Percentiles rank a stretch among this genome's conserved stretches.
These are phyloP conservation scores for Sarcocystis neurona DNA, from an alignment of 169 alveolate species.

Conservation along the genomic window DNA sequence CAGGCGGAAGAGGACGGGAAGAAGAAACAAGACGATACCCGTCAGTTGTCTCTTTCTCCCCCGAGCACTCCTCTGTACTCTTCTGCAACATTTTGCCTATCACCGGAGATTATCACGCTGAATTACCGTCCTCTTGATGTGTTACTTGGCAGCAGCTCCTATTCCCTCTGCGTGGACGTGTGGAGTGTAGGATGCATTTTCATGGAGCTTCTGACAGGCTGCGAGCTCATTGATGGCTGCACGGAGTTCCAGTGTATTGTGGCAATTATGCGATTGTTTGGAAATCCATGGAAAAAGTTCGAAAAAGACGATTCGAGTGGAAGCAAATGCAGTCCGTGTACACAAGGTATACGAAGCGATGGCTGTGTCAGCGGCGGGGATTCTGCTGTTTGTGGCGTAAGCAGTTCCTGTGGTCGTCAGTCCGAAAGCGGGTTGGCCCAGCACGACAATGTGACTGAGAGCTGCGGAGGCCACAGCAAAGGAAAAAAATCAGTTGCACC, in stretches of 20 bases:
- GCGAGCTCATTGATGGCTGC: conserved; percentile 49
- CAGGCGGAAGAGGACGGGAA: neutral
- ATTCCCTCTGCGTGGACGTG: conserved; percentile 94
- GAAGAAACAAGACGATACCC: neutral
- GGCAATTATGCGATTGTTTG: conserved; percentile 41
- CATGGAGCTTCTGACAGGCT: conserved; percentile 57
- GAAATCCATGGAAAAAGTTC: conserved; percentile 24
- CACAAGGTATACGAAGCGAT: no score
- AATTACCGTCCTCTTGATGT: conserved; percentile 98
- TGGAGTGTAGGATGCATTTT: conserved; percentile 86
- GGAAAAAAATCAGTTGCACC: no score
- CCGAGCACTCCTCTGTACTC: neutral
- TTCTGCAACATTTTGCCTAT: conserved; percentile 63
- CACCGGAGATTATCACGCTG: conserved; percentile 85
- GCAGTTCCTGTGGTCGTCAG: no score
- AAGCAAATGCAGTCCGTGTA: no score
- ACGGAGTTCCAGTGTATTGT: conserved; percentile 46
- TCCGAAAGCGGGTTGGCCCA: no score
- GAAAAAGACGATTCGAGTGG: neutral
- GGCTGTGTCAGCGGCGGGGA: no score
- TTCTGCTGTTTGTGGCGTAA: no score
- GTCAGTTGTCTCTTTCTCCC: neutral
- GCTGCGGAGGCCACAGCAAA: no score
- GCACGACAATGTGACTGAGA: no score
- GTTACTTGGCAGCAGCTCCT: conserved; percentile 91